phyloP scores from a whole-genome alignment of 768 basidiomycete species.

The Punctularia strigosozonata region DNA sequence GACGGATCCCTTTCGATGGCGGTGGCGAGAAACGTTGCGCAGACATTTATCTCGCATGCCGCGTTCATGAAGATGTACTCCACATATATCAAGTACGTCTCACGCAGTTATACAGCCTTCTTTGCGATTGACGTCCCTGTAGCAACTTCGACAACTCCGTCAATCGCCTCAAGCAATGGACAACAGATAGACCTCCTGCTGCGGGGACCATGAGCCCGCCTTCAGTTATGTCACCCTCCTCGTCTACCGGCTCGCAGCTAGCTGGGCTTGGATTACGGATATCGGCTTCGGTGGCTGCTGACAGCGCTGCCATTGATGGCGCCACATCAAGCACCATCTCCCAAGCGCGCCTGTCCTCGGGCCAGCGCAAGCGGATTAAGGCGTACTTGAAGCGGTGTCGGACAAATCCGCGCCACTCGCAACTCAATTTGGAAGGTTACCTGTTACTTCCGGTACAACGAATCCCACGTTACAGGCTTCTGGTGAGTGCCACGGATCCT shows the following conservation, averaged over 20 bases:
- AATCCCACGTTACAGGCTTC: constrained; percentile 89
- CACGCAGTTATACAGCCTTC: constrained; percentile 1
- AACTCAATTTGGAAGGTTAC: constrained; percentile 90
- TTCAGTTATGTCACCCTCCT: constrained; percentile 41
- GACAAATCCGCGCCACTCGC: constrained; percentile 81
- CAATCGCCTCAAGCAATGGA: constrained; percentile 82
- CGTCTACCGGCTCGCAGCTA: constrained; percentile 51
- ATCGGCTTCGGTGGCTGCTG: constrained; percentile 39
- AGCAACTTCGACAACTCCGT: constrained; percentile 94
- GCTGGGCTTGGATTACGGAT: constrained; percentile 48
- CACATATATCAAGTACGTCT: constrained; percentile 86
- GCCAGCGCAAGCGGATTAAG: constrained; percentile 83
- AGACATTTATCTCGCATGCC: constrained; percentile 86
- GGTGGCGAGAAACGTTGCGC: constrained; percentile 73
- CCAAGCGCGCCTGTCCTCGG: constrained; percentile 58
- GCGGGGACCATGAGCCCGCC: constrained; percentile 28
- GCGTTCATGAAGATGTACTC: constrained; percentile 99
- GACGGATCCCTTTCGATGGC: constrained; percentile 64
- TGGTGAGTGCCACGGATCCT: constrained; percentile 42
- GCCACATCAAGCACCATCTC: too few relatives aligned
- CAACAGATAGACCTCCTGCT: constrained; percentile 36
- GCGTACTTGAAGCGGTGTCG: constrained; percentile 84
- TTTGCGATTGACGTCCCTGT: constrained; percentile 8
- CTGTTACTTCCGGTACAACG: constrained; percentile 91
- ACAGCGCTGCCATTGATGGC: constrained; percentile 32